A percentile compares a stretch with the other conserved stretches of the same genome.
Evolutionary conservation across 257 asterid genomes (phyloP).

Genomic region (Petunia secreta): DNA sequence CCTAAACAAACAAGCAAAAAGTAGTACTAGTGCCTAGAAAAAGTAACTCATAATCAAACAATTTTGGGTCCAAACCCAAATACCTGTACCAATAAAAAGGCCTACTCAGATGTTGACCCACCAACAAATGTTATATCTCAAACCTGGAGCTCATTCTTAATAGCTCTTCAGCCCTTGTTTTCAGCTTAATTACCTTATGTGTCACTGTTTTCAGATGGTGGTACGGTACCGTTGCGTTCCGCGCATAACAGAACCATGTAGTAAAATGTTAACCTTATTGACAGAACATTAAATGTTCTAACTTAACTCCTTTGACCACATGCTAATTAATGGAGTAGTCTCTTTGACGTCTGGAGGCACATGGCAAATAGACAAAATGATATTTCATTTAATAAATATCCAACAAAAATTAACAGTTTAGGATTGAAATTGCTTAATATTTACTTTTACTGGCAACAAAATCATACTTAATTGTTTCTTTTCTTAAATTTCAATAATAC

Average conservation of each 20-base stretch:
- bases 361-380: background rate
- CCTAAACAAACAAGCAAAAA: background rate
- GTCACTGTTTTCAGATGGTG: slow-evolving; percentile 16
- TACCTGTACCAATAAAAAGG: slow-evolving; percentile 29
- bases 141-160: slow-evolving; percentile 43
- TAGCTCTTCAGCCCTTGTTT: slow-evolving; percentile 15
- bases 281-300: background rate
- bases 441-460: too few relatives aligned
- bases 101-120: slow-evolving; percentile 45
- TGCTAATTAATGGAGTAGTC: background rate
- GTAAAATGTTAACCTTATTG: too few relatives aligned
- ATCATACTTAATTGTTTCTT: too few relatives aligned
- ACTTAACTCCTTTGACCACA: background rate
- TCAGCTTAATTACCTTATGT: slow-evolving; percentile 30
- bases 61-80: slow-evolving; percentile 33
- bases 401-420: too few relatives aligned
- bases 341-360: too few relatives aligned
- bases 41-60: background rate
- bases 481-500: too few relatives aligned
- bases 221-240: slow-evolving; percentile 42
- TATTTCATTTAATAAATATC: too few relatives aligned
- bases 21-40: background rate
- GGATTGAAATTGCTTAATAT: too few relatives aligned
- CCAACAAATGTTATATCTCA: slow-evolving; percentile 31
- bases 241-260: background rate